These are phyloP conservation scores for Pachysandra terminalis DNA, from an alignment of 164 flowering plant genomes.

Conservation along the genomic window DNA sequence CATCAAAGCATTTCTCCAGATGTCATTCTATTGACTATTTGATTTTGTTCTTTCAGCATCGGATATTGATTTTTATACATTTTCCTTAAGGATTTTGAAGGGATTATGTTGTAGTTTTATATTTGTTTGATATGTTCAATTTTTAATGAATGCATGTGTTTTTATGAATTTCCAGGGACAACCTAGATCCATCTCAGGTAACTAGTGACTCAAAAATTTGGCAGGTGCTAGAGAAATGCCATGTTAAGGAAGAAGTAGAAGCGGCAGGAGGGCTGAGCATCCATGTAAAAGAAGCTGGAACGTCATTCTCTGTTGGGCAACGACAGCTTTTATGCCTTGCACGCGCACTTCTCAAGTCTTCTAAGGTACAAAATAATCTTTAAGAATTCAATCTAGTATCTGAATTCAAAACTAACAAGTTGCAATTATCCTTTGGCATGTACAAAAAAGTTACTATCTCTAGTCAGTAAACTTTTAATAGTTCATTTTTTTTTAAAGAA, in stretches of 20 bases:
- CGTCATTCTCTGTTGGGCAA: constrained; percentile 91
- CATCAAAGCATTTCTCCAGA: neutral
- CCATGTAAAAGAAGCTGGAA: constrained; percentile 68
- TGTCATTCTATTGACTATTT: neutral
- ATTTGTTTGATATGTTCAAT: neutral
- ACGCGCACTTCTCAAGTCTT: constrained; percentile 86
- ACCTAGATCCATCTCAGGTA: constrained; percentile 64
- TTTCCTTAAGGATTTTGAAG: no score
- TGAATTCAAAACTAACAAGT: no score
- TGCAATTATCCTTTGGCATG: no score
- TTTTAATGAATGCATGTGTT: neutral
- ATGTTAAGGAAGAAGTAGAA: constrained; percentile 75
- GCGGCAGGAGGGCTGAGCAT: constrained; percentile 78
- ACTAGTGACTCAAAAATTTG: constrained; percentile 59
- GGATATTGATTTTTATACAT: neutral
- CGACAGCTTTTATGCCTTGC: constrained; percentile 92
- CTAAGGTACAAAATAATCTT: constrained; percentile 47
- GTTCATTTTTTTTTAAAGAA: neutral
- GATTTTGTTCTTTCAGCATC: neutral
- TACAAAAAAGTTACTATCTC: no score
- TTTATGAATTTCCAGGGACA: constrained; percentile 50
- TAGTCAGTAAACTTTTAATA: neutral
- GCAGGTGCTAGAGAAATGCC: constrained; percentile 74
- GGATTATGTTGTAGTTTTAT: neutral
- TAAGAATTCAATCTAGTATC: neutral